Conservation (phyloP, 1,139 yeast species). For the Blastobotrys indianensis region DNA sequence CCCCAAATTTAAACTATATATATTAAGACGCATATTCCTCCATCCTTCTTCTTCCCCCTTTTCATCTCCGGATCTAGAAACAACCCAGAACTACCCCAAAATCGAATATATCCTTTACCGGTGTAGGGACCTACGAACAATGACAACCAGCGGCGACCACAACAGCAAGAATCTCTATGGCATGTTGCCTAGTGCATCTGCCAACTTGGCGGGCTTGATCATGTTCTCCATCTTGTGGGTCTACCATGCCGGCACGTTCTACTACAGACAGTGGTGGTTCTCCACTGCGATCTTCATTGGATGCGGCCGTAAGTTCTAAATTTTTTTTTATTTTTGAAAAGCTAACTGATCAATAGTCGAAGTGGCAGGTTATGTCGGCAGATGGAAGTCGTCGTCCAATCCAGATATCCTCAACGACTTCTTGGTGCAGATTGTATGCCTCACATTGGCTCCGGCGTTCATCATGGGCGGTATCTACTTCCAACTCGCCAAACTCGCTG, state of each 20-base stretch:
- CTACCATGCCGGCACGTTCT: slow-evolving; percentile 36
- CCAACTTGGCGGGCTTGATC: slow-evolving; percentile 47
- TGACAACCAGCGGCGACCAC: no score
- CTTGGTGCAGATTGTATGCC: slow-evolving; percentile 59
- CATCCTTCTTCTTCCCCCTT: no score
- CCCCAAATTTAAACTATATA: no score
- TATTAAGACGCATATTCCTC: no score
- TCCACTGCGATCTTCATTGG: slow-evolving; percentile 58
- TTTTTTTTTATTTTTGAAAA: not conserved
- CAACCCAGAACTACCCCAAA: no score
- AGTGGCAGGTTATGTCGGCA: slow-evolving; percentile 63
- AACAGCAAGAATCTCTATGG: slow-evolving; percentile 34
- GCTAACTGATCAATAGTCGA: slow-evolving; percentile 40
- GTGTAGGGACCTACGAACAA: no score
- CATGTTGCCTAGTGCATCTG: slow-evolving; percentile 39
- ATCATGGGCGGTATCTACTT: slow-evolving; percentile 85
- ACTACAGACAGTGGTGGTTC: slow-evolving; percentile 69
- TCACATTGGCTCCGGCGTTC: slow-evolving; percentile 84
- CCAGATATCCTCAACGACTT: slow-evolving; percentile 40
- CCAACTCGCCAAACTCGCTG: slow-evolving; percentile 64
- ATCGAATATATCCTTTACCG: no score
- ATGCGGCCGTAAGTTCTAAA: slow-evolving; percentile 28
- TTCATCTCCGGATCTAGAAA: no score
- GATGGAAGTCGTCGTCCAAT: slow-evolving; percentile 45
- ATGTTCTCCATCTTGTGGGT: slow-evolving; percentile 43